Percentiles rank a stretch among this genome's conserved stretches.
Conservation (phyloP, 768 basidiomycete species). For the Myochromella boudieri region DNA sequence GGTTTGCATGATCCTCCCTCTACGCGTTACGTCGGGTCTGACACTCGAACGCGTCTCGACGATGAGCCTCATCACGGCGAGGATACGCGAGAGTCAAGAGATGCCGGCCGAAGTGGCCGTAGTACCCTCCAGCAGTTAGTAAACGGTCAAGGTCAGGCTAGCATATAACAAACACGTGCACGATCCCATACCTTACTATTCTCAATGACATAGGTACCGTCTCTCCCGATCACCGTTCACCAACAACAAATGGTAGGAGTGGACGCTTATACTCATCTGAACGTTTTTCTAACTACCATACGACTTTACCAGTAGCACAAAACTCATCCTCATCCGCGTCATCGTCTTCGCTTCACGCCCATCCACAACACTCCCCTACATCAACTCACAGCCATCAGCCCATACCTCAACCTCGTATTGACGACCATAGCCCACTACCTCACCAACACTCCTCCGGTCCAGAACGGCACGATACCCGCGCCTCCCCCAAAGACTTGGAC, state of each 20-base stretch:
- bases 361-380: slow-evolving; percentile 12
- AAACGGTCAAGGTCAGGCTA: slow-evolving; percentile 41
- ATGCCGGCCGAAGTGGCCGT: slow-evolving; percentile 16
- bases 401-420: slow-evolving; percentile 15
- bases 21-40: slow-evolving; percentile 46
- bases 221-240: slow-evolving; percentile 25
- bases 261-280: background rate
- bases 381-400: slow-evolving; percentile 18
- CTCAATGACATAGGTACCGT: slow-evolving; percentile 11
- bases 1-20: slow-evolving; percentile 40
- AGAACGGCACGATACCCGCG: background rate
- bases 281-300: slow-evolving; percentile 12
- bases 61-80: slow-evolving; percentile 44
- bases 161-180: slow-evolving; percentile 2
- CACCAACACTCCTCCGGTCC: slow-evolving; percentile 7
- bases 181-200: slow-evolving; percentile 1
- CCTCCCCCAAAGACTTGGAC: background rate
- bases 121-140: slow-evolving; percentile 15
- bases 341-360: slow-evolving; percentile 9
- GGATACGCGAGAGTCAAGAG: slow-evolving; percentile 42
- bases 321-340: slow-evolving; percentile 12
- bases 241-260: slow-evolving; percentile 19
- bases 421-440: slow-evolving; percentile 8
- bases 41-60: slow-evolving; percentile 42
- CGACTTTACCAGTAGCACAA: slow-evolving; percentile 24